These are phyloP conservation scores for Silybum marianum DNA, from an alignment of 129 eudicot genomes.

Conservation along the genomic window DNA sequence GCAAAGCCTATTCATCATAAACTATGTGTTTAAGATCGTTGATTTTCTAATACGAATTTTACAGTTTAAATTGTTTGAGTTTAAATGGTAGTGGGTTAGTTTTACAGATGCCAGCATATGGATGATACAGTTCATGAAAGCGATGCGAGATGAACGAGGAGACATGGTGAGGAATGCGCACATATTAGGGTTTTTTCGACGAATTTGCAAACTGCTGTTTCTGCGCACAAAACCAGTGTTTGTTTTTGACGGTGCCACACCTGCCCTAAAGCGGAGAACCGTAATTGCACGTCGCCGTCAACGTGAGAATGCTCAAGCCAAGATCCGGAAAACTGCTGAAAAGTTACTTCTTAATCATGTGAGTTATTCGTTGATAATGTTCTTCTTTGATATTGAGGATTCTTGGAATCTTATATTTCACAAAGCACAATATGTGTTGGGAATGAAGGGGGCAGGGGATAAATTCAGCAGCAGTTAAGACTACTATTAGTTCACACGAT, in stretches of 20 bases:
- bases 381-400: not conserved
- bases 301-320: constrained; percentile 88
- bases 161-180: constrained; percentile 96
- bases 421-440: not conserved
- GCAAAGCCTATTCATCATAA: not conserved
- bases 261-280: constrained; percentile 79
- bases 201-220: constrained; percentile 82
- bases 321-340: constrained; percentile 85
- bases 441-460: not conserved
- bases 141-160: constrained; percentile 94
- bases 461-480: not conserved
- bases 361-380: constrained; percentile 12
- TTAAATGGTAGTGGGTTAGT: not conserved
- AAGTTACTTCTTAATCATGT: constrained; percentile 85
- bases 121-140: constrained; percentile 96
- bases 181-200: constrained; percentile 79
- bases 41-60: not conserved
- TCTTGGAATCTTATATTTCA: not conserved
- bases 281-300: constrained; percentile 82
- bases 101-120: constrained; percentile 91
- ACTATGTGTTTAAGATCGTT: not conserved
- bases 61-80: not conserved
- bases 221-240: constrained; percentile 84
- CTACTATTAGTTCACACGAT: not conserved
- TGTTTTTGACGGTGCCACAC: constrained; percentile 85